Evolutionary conservation across 805 yeast genomes (phyloP), one percentile per base, ranked within the genome.

Genomic region (Candida palmyrensis): DNA sequence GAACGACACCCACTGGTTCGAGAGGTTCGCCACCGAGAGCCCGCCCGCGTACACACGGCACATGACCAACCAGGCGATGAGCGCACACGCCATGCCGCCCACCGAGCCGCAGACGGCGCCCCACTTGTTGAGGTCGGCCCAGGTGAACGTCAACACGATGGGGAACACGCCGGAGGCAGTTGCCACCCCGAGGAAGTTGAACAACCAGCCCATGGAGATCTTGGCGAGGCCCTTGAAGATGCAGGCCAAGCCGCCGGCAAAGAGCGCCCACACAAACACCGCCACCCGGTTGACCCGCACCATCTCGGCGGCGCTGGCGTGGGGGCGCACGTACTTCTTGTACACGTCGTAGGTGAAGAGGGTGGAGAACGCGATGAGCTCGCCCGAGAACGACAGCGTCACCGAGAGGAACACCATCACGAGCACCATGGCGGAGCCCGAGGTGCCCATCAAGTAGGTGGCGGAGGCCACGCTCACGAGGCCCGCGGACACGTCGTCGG

Each of bases 351-450:
- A 51, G 2, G 55, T 47, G 2, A 48, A 21, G 18, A 65, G 51
- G 3, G 71, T 57, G 0, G 68, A 58, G 4, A 64, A 47, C 5
- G 69, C 68, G 43, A 65, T 62, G 30, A 64, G 41, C 37, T 64
- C 71, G 30, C 66, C 68, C 18, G 67, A 57, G 29, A 62, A 53
- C 2, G 71, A 59, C 2, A 69, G 59, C 5, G 68, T 62, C 3
- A 62, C 69, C 1, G 69, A 59, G 24, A 64, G 43, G 51, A 65
- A 66, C 4, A 63, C 38, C 56, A 53, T 42, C 33, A 57, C 56
- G 13, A 63, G 35, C 8, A 49, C 47, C 42, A 48, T 46, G 4
- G 53, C 57, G 12, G 53, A 42, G 17, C 59, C 59, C 14, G 44
- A 30, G 33, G 51, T 51, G n/a, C 59, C 59, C 43, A 51, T 40